These are phyloP conservation scores for Asclepias syriaca DNA, from an alignment of 257 asterid species.

Conservation along the genomic window DNA sequence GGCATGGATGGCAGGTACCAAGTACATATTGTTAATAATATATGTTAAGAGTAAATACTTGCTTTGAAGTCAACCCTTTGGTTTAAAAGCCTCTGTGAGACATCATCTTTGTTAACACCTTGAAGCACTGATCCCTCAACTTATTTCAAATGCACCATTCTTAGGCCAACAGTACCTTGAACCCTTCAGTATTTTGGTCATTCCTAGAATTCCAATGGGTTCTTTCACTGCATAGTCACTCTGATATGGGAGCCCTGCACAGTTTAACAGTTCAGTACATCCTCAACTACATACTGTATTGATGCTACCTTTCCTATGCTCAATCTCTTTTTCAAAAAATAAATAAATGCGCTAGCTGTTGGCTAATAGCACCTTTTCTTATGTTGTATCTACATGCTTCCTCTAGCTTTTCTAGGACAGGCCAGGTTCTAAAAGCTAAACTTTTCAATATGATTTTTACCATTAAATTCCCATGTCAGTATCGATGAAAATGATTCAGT, in stretches of 20 bases:
- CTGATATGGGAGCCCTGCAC: background rate
- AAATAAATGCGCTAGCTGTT: background rate
- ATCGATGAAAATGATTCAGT: background rate
- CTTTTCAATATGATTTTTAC: background rate
- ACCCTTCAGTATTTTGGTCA: background rate
- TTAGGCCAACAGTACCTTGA: background rate
- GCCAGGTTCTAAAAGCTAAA: background rate
- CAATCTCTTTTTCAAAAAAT: background rate
- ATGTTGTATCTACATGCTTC: background rate
- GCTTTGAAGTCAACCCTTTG: background rate
- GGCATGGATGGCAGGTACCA: slow-evolving; percentile 93
- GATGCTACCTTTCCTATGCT: background rate
- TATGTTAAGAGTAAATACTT: background rate
- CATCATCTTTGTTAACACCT: background rate
- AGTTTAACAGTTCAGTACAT: background rate
- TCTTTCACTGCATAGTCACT: background rate
- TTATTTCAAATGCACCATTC: background rate
- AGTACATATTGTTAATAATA: background rate
- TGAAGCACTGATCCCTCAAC: background rate
- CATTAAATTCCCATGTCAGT: background rate
- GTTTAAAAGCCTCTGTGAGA: background rate
- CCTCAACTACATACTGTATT: background rate
- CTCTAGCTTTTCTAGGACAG: background rate
- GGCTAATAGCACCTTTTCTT: background rate
- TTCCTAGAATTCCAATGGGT: background rate